These are phyloP conservation scores for Wickerhamiella siamensis DNA, from an alignment of 805 yeast species.

Conservation along the genomic window DNA sequence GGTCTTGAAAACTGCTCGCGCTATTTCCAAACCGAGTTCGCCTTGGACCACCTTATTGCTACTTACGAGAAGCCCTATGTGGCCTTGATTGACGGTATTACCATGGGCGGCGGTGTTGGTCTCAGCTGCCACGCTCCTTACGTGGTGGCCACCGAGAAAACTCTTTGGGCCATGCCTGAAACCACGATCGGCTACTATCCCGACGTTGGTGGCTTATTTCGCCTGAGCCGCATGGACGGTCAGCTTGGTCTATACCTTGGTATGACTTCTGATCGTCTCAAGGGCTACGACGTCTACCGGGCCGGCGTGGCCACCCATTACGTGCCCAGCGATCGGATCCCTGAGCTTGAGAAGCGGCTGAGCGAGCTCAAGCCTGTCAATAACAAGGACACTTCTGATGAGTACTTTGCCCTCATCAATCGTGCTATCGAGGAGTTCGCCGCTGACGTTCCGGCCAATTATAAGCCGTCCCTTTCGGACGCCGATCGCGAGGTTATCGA, in stretches of 20 bases:
- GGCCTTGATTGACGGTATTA: slow-evolving; percentile 78
- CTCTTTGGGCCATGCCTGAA: slow-evolving; percentile 95
- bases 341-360: slow-evolving; percentile 49
- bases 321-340: slow-evolving; percentile 51
- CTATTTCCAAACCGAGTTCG: slow-evolving; percentile 70
- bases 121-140: slow-evolving; percentile 80
- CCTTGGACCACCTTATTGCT: slow-evolving; percentile 61
- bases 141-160: slow-evolving; percentile 82
- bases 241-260: slow-evolving; percentile 77
- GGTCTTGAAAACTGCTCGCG: slow-evolving; percentile 40
- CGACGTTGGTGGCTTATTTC: slow-evolving; percentile 89
- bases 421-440: slow-evolving; percentile 67
- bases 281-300: slow-evolving; percentile 67
- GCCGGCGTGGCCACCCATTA: slow-evolving; percentile 87
- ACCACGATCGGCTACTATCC: slow-evolving; percentile 93
- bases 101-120: slow-evolving; percentile 98
- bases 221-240: slow-evolving; percentile 68
- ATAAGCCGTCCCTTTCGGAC: slow-evolving; percentile 37
- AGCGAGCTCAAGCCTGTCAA: slow-evolving; percentile 37
- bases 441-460: slow-evolving; percentile 30
- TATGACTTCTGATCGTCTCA: slow-evolving; percentile 65
- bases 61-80: slow-evolving; percentile 79
- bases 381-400: slow-evolving; percentile 12
- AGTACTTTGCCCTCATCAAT: slow-evolving; percentile 39
- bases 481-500: slow-evolving; percentile 55